These are phyloP conservation scores for Eucalyptus pauciflora DNA, from an alignment of 345 rosid species.

Conservation along the genomic window DNA sequence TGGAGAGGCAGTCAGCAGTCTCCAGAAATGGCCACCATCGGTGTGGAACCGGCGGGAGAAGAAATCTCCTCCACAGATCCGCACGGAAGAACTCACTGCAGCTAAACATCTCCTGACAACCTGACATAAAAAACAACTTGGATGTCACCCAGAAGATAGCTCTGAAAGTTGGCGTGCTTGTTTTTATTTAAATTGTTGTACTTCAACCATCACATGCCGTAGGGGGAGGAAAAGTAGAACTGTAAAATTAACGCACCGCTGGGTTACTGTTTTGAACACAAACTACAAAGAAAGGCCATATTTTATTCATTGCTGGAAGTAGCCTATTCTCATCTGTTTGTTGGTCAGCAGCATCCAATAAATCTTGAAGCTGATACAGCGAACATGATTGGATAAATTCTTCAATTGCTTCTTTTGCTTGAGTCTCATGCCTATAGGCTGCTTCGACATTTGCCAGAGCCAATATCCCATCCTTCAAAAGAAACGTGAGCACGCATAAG, in stretches of 20 bases:
- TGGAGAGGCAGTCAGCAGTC: slow-evolving; percentile 60
- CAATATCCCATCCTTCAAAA: slow-evolving; percentile 49
- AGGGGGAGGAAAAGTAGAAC: not conserved
- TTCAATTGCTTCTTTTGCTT: slow-evolving; percentile 57
- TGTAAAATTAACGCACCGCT: slow-evolving; percentile 27
- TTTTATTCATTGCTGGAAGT: slow-evolving; percentile 84
- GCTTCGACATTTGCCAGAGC: slow-evolving; percentile 74
- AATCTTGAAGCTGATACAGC: slow-evolving; percentile 54
- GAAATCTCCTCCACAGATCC: slow-evolving; percentile 87
- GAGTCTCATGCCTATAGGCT: slow-evolving; percentile 56
- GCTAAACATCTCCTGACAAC: slow-evolving; percentile 51
- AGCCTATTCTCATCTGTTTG: slow-evolving; percentile 72
- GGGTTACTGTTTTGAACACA: slow-evolving; percentile 52
- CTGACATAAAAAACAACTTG: slow-evolving; percentile 15
- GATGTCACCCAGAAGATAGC: not conserved
- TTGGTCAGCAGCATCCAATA: slow-evolving; percentile 42
- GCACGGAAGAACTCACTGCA: slow-evolving; percentile 44
- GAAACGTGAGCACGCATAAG: not conserved
- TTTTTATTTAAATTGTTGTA: not conserved
- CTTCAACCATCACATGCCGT: not conserved
- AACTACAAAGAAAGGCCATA: slow-evolving; percentile 82
- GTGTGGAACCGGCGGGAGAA: slow-evolving; percentile 78
- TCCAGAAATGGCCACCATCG: slow-evolving; percentile 78
- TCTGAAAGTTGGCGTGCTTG: not conserved
- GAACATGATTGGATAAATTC: slow-evolving; percentile 46